phyloP scores from a whole-genome alignment of 176 grass and related monocot species.

The Puccinellia tenuiflora region DNA sequence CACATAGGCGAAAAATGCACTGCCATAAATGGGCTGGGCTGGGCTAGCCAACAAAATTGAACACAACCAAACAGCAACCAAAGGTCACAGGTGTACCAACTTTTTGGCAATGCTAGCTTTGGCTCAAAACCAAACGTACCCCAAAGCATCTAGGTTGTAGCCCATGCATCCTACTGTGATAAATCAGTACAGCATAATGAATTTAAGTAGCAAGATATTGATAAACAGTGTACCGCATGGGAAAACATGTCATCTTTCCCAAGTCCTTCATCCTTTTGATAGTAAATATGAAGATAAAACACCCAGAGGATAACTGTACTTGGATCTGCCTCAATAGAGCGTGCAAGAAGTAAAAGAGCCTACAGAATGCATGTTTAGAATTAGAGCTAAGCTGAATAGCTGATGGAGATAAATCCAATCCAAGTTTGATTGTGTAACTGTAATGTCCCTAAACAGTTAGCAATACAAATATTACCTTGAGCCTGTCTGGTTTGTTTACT shows the following conservation, averaged over 20 bases:
- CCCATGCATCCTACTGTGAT: neutral
- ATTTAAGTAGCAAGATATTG: slow-evolving; percentile 27
- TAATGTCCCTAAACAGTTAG: slow-evolving; percentile 3
- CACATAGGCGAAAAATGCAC: neutral
- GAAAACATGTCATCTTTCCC: slow-evolving; percentile 97
- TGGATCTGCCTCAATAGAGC: slow-evolving; percentile 77
- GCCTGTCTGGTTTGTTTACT: slow-evolving; percentile 52
- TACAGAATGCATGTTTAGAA: slow-evolving; percentile 47
- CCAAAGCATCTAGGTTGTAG: neutral
- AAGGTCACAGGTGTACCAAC: neutral
- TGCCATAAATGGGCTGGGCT: neutral
- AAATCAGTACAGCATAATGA: slow-evolving; percentile 9
- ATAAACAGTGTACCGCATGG: slow-evolving; percentile 72
- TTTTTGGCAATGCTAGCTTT: neutral
- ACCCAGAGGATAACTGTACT: slow-evolving; percentile 74
- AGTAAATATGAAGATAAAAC: slow-evolving; percentile 95
- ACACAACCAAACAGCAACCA: neutral
- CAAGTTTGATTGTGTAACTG: slow-evolving; percentile 2
- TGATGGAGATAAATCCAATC: slow-evolving; percentile 19
- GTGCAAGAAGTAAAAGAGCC: slow-evolving; percentile 74
- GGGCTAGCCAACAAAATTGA: neutral
- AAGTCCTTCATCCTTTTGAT: slow-evolving; percentile 77
- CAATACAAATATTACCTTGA: slow-evolving; percentile 62
- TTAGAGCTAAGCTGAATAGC: slow-evolving; percentile 17
- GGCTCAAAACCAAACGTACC: neutral